Evolutionary conservation across 108 stramenopile genomes (phyloP).

Genomic region (Chaetoceros tenuissimus): DNA sequence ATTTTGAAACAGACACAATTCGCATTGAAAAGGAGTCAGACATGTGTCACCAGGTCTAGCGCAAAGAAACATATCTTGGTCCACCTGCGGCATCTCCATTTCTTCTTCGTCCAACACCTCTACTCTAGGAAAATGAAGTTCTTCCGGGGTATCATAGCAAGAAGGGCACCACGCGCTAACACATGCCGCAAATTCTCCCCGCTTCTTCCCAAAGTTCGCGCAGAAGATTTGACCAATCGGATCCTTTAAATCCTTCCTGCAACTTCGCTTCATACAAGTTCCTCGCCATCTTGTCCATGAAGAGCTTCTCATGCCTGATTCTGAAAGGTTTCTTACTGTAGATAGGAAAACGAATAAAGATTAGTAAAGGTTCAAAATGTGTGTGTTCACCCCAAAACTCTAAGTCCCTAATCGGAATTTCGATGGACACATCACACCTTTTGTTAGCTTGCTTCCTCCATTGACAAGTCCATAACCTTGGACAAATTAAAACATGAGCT

Average conservation of each 20-base stretch:
- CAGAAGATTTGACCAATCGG: constrained; percentile 24
- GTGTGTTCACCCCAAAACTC: constrained; percentile 10
- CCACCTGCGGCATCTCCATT: background rate
- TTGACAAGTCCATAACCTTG: constrained; percentile 23
- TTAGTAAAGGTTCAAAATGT: constrained; percentile 28
- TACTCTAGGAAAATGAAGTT: constrained; percentile 2
- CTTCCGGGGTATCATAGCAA: constrained; percentile 15
- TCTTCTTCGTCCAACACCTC: constrained; percentile 6
- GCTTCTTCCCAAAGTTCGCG: constrained; percentile 29
- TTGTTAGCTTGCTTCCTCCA: constrained; percentile 24
- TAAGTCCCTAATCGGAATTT: constrained; percentile 4
- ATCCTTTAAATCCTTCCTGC: constrained; percentile 3
- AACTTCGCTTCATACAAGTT: constrained; percentile 18
- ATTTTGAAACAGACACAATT: constrained; percentile 33
- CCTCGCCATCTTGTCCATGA: constrained; percentile 9
- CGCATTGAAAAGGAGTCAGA: constrained; percentile 34
- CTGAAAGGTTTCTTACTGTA: constrained; percentile 14
- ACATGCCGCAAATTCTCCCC: constrained; percentile 18
- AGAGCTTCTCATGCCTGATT: constrained; percentile 1
- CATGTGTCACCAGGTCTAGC: constrained; percentile 25
- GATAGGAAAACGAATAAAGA: constrained; percentile 30
- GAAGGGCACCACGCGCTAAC: constrained; percentile 18
- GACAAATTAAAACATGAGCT: constrained; percentile 29
- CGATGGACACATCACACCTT: constrained; percentile 8
- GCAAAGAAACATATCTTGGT: constrained; percentile 7